phyloP scores from a whole-genome alignment of 768 basidiomycete species.

The Grammothele lineata region DNA sequence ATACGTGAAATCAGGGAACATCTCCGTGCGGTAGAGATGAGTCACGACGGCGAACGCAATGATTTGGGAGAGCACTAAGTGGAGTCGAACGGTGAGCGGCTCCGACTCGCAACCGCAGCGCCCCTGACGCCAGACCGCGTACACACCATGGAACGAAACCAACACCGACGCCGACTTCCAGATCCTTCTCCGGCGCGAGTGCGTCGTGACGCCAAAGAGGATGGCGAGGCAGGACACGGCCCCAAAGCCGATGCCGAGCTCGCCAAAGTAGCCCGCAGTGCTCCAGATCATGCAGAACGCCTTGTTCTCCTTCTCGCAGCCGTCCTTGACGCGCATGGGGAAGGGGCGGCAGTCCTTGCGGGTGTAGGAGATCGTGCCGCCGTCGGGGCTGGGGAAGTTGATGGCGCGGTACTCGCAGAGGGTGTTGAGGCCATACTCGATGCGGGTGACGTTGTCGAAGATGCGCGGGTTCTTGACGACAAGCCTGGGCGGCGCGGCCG shows the following conservation, averaged over 20 bases:
- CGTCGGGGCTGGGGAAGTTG: slow-evolving; percentile 41
- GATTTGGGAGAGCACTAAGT: slow-evolving; percentile 54
- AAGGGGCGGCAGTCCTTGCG: slow-evolving; percentile 63
- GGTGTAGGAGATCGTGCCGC: slow-evolving; percentile 44
- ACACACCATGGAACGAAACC: slow-evolving; percentile 55
- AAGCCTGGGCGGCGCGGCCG: slow-evolving; percentile 26
- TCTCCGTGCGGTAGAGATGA: slow-evolving; percentile 45
- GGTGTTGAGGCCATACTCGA: slow-evolving; percentile 55
- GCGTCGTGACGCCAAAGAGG: slow-evolving; percentile 66
- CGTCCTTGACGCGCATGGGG: slow-evolving; percentile 47
- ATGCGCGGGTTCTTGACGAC: slow-evolving; percentile 37
- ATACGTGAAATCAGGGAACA: slow-evolving; percentile 48
- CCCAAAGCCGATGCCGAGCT: slow-evolving; percentile 62
- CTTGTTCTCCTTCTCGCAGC: slow-evolving; percentile 49
- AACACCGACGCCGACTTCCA: slow-evolving; percentile 73
- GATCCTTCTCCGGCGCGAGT: slow-evolving; percentile 67
- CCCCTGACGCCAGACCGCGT: background rate
- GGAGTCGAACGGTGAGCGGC: background rate
- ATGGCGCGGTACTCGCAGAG: slow-evolving; percentile 53
- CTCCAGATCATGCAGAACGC: slow-evolving; percentile 65
- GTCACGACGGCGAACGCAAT: slow-evolving; percentile 61
- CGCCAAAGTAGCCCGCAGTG: slow-evolving; percentile 63
- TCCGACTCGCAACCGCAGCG: background rate
- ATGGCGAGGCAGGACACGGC: slow-evolving; percentile 53
- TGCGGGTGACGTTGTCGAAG: slow-evolving; percentile 42